These are phyloP conservation scores for Epichloe sibirici DNA, from an alignment of 2,329 filamentous ascomycete species.

Conservation along the genomic window DNA sequence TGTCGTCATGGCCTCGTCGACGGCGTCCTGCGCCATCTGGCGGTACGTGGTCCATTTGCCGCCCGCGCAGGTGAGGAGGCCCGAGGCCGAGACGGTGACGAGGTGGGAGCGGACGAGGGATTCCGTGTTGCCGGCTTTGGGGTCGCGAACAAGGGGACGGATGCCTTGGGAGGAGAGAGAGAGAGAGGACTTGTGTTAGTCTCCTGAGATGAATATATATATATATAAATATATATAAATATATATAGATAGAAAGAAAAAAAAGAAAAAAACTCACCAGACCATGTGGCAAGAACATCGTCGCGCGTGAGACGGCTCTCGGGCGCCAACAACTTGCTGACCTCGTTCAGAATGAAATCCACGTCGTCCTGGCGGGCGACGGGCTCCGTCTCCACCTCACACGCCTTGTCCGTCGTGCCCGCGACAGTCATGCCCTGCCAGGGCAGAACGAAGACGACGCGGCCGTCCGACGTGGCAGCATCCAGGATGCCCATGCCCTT, in stretches of 20 bases:
- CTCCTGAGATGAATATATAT: too few relatives aligned
- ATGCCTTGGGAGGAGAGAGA: constrained; percentile 32
- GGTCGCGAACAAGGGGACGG: constrained; percentile 68
- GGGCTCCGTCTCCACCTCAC: constrained; percentile 54
- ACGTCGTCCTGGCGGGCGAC: constrained; percentile 67
- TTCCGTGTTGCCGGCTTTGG: constrained; percentile 70
- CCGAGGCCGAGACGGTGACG: constrained; percentile 60
- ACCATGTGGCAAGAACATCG: constrained; percentile 73
- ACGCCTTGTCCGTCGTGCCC: constrained; percentile 68
- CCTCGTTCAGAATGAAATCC: constrained; percentile 69
- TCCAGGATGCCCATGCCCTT: constrained; percentile 75
- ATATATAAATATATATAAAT: too few relatives aligned
- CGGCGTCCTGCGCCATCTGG: constrained; percentile 77
- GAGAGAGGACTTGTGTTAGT: too few relatives aligned
- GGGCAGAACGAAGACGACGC: constrained; percentile 77
- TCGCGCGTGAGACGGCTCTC: constrained; percentile 63
- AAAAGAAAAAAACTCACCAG: constrained; percentile 35
- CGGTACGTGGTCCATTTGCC: constrained; percentile 86
- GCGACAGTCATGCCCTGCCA: constrained; percentile 83
- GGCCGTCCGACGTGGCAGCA: constrained; percentile 69
- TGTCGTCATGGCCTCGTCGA: constrained; percentile 61
- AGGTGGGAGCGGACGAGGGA: constrained; percentile 75
- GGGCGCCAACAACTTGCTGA: constrained; percentile 62
- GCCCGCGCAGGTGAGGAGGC: constrained; percentile 68
- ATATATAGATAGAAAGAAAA: background rate